phyloP scores from a whole-genome alignment of 305 asterid genomes.

The Fraxinus platypoda region DNA sequence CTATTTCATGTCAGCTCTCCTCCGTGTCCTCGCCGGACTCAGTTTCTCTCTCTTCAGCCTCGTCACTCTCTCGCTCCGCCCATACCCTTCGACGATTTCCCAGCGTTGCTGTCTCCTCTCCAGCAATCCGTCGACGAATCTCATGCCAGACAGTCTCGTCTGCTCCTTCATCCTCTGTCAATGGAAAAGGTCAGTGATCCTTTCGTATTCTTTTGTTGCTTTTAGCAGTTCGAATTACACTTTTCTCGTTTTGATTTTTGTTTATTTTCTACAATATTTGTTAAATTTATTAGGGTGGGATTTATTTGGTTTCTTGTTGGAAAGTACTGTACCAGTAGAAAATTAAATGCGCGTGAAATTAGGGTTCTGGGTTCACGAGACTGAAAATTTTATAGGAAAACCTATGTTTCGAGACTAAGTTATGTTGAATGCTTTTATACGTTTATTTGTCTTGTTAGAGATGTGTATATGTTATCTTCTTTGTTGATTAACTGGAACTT shows the following conservation, averaged over 20 bases:
- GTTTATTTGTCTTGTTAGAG: not conserved
- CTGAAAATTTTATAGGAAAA: not conserved
- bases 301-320: not conserved
- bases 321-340: not conserved
- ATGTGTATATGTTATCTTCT: not conserved
- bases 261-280: not conserved
- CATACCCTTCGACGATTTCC: conserved; percentile 29
- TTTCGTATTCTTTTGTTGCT: not conserved
- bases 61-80: conserved; percentile 35
- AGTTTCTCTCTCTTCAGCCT: conserved; percentile 45
- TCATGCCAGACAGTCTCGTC: conserved; percentile 63
- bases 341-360: not conserved
- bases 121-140: conserved; percentile 50
- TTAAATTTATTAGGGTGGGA: not conserved
- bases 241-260: not conserved
- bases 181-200: conserved; percentile 43
- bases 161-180: conserved; percentile 43
- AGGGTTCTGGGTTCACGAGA: not conserved
- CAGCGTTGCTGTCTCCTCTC: conserved; percentile 31
- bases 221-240: not conserved
- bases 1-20: not conserved
- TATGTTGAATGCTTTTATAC: not conserved
- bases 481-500: not conserved
- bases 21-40: conserved; percentile 32
- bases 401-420: not conserved